These are phyloP conservation scores for Ustilago tritici DNA, from an alignment of 1,284 basidiomycete genomes.

Conservation along the genomic window DNA sequence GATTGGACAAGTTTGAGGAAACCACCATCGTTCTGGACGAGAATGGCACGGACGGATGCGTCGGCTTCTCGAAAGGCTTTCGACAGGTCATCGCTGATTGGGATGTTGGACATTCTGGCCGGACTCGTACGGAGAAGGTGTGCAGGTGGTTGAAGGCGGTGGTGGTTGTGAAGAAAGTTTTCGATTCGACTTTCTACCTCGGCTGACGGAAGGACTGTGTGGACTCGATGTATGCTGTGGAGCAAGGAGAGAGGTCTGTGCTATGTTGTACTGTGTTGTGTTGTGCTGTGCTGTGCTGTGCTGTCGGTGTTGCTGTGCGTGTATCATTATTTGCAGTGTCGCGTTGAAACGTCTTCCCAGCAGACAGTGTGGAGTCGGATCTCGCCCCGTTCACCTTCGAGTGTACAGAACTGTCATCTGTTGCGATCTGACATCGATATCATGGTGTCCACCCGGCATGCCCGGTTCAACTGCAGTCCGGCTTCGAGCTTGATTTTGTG, in stretches of 20 bases:
- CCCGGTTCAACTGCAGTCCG: constrained; percentile 4
- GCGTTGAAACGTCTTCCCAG: not conserved
- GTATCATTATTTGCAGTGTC: not conserved
- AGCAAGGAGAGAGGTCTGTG: not conserved
- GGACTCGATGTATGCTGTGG: not conserved
- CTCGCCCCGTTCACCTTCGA: not conserved
- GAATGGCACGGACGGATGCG: constrained; percentile 48
- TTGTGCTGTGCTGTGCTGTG: not conserved
- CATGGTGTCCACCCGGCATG: not conserved
- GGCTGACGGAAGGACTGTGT: not conserved
- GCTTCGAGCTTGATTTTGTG: not conserved
- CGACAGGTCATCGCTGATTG: constrained; percentile 44
- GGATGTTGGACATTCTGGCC: constrained; percentile 49
- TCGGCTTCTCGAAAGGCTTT: constrained; percentile 39
- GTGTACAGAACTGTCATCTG: not conserved
- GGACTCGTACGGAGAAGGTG: not conserved
- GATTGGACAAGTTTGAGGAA: constrained; percentile 45
- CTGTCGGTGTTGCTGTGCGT: not conserved
- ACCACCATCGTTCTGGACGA: constrained; percentile 57
- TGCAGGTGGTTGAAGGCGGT: not conserved
- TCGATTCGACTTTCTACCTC: too few species aligned
- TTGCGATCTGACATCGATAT: not conserved
- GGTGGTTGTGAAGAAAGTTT: not conserved
- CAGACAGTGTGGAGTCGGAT: constrained; percentile 19
- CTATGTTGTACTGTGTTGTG: not conserved